Base-by-base conservation (phyloP, 306 rosid species). In the Boehmeria nivea region DNA sequence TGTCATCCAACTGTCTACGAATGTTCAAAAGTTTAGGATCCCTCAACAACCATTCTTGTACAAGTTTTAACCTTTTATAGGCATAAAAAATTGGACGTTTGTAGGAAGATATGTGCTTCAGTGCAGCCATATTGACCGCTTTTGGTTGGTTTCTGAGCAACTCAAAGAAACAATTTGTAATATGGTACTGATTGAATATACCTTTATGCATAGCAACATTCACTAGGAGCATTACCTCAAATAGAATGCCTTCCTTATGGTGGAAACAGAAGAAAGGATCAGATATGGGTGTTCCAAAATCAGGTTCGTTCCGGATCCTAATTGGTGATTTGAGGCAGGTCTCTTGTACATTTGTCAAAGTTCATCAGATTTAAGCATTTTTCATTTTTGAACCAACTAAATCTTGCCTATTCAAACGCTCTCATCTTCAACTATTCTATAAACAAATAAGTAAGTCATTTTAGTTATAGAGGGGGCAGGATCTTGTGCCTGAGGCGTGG, bases 191-290 rank as follows among this genome's bases (percentile, higher is more conserved):
- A 65, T 73, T 88, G 60, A 84, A 68, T 60, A 71, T 79, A 16
- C 96, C 94, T 58, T 54, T 82, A 61, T 84, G 96, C 59, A 80
- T 27, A 23, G 76, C 60, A 20, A 88, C 96, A 73, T 88, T 88
- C 14, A 88, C 60, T 61, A 82, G 63, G 75, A 81, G 84, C 76
- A 82, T 57, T 38, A 75, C 50, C 62, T 88, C 94, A 78, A 88
- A 88, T 47, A 69, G 8, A 42, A 84, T 73, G 28, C 40, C 73
- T 61, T 78, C 28, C 54, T 60, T 57, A 72, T 25, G 27, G 51
- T 71, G 69, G 64, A 88, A 42, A 52, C 66, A 73, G 67, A 79
- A 88, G 79, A 88, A 73, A 26, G 75, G 77, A 72, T 82, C 81
- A 8, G 74, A 34, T 74, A 72, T 54, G 24, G 63, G 68, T 45